Evolutionary conservation across 371 early-diverging fungal species (phyloP).

Genomic region (Mycotypha africana): DNA sequence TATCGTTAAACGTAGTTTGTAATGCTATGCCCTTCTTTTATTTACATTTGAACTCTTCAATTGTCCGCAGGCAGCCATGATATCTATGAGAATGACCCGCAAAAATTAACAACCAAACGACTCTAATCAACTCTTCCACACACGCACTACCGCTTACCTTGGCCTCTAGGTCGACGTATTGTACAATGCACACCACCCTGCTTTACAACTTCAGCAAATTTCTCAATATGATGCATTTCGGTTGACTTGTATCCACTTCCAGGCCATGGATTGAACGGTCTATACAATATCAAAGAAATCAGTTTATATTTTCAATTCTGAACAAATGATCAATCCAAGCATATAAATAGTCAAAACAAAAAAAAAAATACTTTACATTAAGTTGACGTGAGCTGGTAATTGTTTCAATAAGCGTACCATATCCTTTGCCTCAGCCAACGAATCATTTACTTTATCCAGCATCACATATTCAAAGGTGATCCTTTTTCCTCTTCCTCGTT

Average conservation of each 20-base stretch:
- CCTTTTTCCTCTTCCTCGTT: slow-evolving; percentile 26
- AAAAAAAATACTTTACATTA: slow-evolving; percentile 52
- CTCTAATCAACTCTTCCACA: too few species aligned
- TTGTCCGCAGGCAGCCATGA: slow-evolving; percentile 76
- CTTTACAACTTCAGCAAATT: slow-evolving; percentile 44
- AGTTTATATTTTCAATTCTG: not conserved
- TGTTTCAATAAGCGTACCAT: slow-evolving; percentile 56
- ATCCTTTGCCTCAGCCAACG: slow-evolving; percentile 58
- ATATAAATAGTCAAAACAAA: too few species aligned
- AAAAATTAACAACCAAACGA: slow-evolving; percentile 15
- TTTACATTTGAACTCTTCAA: slow-evolving; percentile 40
- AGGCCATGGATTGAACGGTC: slow-evolving; percentile 81
- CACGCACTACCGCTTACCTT: slow-evolving; percentile 37
- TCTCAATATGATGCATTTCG: slow-evolving; percentile 41
- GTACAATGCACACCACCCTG: slow-evolving; percentile 48
- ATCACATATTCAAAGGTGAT: slow-evolving; percentile 86
- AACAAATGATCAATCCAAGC: too few species aligned
- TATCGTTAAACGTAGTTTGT: too few species aligned
- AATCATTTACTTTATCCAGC: slow-evolving; percentile 81
- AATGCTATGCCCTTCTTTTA: too few species aligned
- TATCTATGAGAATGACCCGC: too few species aligned
- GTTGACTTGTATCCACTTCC: slow-evolving; percentile 58
- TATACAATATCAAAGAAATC: slow-evolving; percentile 3
- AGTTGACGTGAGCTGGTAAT: slow-evolving; percentile 78
- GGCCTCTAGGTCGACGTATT: slow-evolving; percentile 52